Conservation (phyloP, 495 filamentous ascomycete genomes). For the Xanthoparmelia taractica region DNA sequence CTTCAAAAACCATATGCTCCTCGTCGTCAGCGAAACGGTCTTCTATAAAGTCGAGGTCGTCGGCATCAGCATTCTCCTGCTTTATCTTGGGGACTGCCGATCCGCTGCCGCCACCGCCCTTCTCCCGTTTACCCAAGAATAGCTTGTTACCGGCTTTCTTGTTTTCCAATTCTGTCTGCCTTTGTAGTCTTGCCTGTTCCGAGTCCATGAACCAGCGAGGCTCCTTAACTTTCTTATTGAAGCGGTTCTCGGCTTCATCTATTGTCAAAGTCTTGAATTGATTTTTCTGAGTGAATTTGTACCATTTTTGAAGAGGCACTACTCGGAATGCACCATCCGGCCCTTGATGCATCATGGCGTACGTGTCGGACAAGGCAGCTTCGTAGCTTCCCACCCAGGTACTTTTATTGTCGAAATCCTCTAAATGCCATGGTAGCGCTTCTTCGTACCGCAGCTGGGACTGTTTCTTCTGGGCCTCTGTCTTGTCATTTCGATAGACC, state of each 20-base stretch:
- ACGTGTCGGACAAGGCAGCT: constrained; percentile 67
- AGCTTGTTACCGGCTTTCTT: constrained; percentile 23
- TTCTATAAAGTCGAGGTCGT: constrained; percentile 55
- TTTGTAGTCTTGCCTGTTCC: constrained; percentile 42
- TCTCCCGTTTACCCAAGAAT: constrained; percentile 32
- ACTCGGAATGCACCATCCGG: constrained; percentile 60
- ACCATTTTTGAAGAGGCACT: constrained; percentile 90
- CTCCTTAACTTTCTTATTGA: constrained; percentile 64
- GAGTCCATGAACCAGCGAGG: constrained; percentile 73
- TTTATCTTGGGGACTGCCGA: constrained; percentile 34
- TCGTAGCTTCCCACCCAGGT: constrained; percentile 90
- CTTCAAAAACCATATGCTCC: constrained; percentile 72
- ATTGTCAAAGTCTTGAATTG: constrained; percentile 72
- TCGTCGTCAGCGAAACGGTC: constrained; percentile 82
- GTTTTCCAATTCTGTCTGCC: constrained; percentile 43
- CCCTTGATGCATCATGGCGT: constrained; percentile 67
- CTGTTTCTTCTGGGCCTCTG: constrained; percentile 70
- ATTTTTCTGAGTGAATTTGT: constrained; percentile 78
- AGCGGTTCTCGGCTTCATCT: constrained; percentile 76
- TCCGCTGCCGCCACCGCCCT: constrained; percentile 20
- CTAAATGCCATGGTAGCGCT: constrained; percentile 88
- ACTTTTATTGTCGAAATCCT: constrained; percentile 90
- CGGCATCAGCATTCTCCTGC: constrained; percentile 50
- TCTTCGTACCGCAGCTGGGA: constrained; percentile 86
- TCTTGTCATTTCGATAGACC: constrained; percentile 71